These are phyloP conservation scores for Gracilaria domingensis DNA, from an alignment of 23 red algal species.

Conservation along the genomic window DNA sequence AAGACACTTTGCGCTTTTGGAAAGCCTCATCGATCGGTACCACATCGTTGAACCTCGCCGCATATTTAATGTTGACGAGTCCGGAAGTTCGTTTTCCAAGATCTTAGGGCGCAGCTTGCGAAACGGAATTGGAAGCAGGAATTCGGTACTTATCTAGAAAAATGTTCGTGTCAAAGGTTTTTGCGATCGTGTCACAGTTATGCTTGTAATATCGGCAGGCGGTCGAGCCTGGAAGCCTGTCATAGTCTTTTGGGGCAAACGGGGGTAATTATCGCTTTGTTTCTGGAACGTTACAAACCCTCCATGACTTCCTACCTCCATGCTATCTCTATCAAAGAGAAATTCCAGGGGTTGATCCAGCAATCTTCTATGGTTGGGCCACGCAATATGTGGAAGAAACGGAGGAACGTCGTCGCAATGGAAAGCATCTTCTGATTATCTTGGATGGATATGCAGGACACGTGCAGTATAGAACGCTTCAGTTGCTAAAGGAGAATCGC, in stretches of 20 bases:
- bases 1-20: background rate
- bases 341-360: slow-evolving; percentile 12
- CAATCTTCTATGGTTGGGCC: slow-evolving; percentile 34
- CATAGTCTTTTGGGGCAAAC: background rate
- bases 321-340: slow-evolving; percentile 42
- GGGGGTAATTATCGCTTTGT: background rate
- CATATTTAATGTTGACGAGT: too few species aligned
- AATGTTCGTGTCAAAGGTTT: background rate
- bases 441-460: slow-evolving; percentile 22
- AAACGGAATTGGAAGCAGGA: background rate
- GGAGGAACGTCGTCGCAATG: background rate
- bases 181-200: slow-evolving; percentile 34
- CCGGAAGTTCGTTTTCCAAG: too few species aligned
- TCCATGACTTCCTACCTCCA: slow-evolving; percentile 10
- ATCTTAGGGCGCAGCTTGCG: too few species aligned
- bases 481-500: background rate
- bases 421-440: slow-evolving; percentile 16
- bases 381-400: background rate
- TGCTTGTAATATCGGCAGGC: slow-evolving; percentile 16
- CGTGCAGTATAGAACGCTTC: slow-evolving; percentile 8
- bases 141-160: background rate
- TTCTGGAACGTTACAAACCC: background rate
- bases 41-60: too few species aligned
- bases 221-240: slow-evolving; percentile 24
- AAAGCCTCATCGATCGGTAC: background rate